phyloP scores from a whole-genome alignment of 441 rosid species.

The Eruca vesicaria region DNA sequence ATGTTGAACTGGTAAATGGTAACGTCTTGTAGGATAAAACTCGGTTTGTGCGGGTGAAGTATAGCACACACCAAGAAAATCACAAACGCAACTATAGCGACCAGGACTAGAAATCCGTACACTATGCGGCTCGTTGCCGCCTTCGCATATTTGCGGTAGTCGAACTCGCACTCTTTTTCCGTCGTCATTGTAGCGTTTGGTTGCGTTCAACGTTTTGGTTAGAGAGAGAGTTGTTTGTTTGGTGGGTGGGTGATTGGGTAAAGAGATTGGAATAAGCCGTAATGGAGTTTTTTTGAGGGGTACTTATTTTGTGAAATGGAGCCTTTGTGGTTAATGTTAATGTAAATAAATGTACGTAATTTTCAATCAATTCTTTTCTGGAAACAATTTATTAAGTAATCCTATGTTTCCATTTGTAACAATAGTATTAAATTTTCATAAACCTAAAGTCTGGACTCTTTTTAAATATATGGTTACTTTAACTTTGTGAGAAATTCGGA shows the following conservation, averaged over 20 bases:
- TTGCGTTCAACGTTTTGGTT: slow-evolving; percentile 2
- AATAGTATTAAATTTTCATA: not conserved
- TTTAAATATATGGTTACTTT: not conserved
- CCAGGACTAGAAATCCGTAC: slow-evolving; percentile 9
- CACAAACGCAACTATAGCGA: slow-evolving; percentile 33
- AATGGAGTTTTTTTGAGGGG: not conserved
- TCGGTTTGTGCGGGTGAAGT: slow-evolving; percentile 62
- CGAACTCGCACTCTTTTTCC: slow-evolving; percentile 39
- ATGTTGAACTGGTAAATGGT: slow-evolving; percentile 53
- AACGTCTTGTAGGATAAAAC: slow-evolving; percentile 60
- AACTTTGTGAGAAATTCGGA: not conserved
- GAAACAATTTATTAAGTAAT: not conserved
- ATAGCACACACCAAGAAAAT: slow-evolving; percentile 59
- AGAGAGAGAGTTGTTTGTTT: not conserved
- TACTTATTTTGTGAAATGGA: slow-evolving; percentile 5
- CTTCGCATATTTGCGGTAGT: slow-evolving; percentile 21
- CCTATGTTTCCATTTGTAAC: slow-evolving; percentile 7
- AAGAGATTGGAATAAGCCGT: not conserved
- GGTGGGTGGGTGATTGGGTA: slow-evolving; percentile 9
- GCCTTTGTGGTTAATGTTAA: not conserved
- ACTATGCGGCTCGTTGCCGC: slow-evolving; percentile 20
- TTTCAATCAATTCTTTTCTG: not conserved
- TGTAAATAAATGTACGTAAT: slow-evolving; percentile 6
- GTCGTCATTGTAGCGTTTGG: slow-evolving; percentile 36
- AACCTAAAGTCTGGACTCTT: not conserved